Percentiles rank a stretch among this genome's conserved stretches.
Evolutionary conservation across 176 grass and related monocot genomes (phyloP).

Genomic region (Leersia perrieri): DNA sequence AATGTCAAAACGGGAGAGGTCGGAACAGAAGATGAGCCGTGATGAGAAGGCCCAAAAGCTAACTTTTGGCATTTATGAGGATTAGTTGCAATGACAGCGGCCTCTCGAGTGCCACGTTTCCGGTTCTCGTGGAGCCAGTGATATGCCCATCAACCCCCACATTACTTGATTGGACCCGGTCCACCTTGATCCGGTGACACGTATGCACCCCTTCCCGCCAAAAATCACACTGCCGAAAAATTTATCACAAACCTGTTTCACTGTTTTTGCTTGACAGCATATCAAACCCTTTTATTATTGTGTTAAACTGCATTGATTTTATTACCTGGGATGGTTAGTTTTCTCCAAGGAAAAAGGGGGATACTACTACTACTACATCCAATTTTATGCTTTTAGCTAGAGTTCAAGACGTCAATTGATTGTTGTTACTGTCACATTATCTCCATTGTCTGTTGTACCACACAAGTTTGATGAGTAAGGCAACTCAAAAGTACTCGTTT

Average conservation of each 20-base stretch:
- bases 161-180: not conserved
- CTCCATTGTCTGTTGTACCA: not conserved
- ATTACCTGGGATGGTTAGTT: no score
- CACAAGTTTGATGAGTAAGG: not conserved
- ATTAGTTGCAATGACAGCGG: constrained; percentile 30
- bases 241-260: not conserved
- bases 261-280: not conserved
- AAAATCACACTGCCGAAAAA: not conserved
- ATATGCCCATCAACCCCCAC: not conserved
- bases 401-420: not conserved
- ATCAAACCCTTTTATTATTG: not conserved
- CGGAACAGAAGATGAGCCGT: not conserved
- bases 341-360: not conserved
- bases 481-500: constrained; percentile 15
- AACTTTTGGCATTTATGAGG: constrained; percentile 50
- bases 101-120: constrained; percentile 19
- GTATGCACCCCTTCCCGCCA: not conserved
- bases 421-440: not conserved
- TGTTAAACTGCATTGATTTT: no score
- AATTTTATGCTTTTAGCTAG: not conserved
- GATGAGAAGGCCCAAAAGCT: constrained; percentile 23
- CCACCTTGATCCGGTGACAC: constrained; percentile 11
- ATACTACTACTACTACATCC: no score
- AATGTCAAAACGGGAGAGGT: not conserved
- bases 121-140: not conserved